Base-by-base conservation (phyloP, 108 stramenopile species). In the Pseudonitzschia pungens region DNA sequence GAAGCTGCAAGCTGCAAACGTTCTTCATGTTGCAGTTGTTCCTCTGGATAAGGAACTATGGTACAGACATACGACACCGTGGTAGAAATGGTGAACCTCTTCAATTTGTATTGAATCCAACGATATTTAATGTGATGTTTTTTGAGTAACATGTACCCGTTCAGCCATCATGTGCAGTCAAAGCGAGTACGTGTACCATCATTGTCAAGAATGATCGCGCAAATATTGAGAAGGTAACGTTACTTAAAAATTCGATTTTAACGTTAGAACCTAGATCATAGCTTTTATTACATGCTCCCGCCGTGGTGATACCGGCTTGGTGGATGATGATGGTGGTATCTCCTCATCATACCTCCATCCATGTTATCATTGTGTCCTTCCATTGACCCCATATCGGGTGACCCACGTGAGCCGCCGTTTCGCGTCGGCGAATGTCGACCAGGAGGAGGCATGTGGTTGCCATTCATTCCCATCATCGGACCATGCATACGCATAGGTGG, bases 291-390 rank as follows among this genome's bases (percentile, higher is more conserved):
- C 57, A 58, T 58, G 14, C 27, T 58, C 57, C 57, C 57, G n/a
- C 57, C 15, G n/a, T 62, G n/a, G 18, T 55, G 21, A 55, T 62
- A 62, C 36, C 16, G 60, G 20, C 20, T 62, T 4, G 36, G 36
- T 4, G 36, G 36, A 36, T 36, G 36, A 6, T 62, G 60, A 2
- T 67, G 24, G 6, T 67, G 66, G 66, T 43, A 67, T 48, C 66
- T 44, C 50, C 66, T 67, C 66, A 67, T 67, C 42, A 24, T 4
- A 22, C 45, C 66, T 29, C 45, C 45, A 48, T 67, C 45, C 45
- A 67, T 67, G 22, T 50, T 67, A 22, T 67, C 28, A 22, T 55
- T 11, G 24, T 2, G 24, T 24, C 24, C 54, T 21, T 55, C 54
- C 9, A 20, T 22, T 24, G 54, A 24, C 20, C 22, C 2, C 54